Base-by-base conservation (phyloP, 768 basidiomycete species). In the Fistulinella prunicolor region DNA sequence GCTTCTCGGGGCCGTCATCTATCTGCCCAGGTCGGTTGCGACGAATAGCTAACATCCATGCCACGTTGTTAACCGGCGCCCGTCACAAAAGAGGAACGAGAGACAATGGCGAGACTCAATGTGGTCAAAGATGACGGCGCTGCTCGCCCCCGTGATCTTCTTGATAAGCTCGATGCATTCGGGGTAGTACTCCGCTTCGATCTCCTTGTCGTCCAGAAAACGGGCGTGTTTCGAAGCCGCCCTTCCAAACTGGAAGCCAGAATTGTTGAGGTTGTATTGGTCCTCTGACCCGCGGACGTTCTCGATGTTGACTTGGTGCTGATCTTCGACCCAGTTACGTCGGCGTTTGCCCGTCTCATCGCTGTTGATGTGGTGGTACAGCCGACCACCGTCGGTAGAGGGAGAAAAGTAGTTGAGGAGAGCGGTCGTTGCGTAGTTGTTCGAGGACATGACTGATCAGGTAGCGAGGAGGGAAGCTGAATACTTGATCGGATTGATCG, bases 71-170 rank as follows among this genome's bases (percentile, higher is more conserved):
- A 8, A 32, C 9, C 17, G 9, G 41, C 2, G 3, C 9, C 16
- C 23, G 28, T 39, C 17, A 12, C 12, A 24, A 26, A 4, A 23
- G 2, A 6, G 23, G n/a, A 19, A 22, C 12, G 32, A 17, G 8
- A 5, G 1, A n/a, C n/a, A n/a, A n/a, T n/a, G 28, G 21, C 2
- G 24, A 14, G 14, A 53, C 69, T 23, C 35, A 66, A 72, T 75
- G 42, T 73, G 70, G 44, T 75, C 74, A 49, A 76, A 76, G 23
- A 75, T 56, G 38, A 74, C 66, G 28, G 63, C 62, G 16, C 58
- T 62, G 40, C 52, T 66, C n/a, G 72, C 75, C 13, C 70, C 71
- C 1, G 71, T 73, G 29, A 65, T 36, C 32, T 62, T 57, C 61
- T 74, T 74, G 32, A 74, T 53, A 17, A 74, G 55, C 45, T 67